A percentile compares a stretch with the other conserved stretches of the same genome.
Conservation (phyloP, 164 flowering plant species). For the Echeveria elegans region DNA sequence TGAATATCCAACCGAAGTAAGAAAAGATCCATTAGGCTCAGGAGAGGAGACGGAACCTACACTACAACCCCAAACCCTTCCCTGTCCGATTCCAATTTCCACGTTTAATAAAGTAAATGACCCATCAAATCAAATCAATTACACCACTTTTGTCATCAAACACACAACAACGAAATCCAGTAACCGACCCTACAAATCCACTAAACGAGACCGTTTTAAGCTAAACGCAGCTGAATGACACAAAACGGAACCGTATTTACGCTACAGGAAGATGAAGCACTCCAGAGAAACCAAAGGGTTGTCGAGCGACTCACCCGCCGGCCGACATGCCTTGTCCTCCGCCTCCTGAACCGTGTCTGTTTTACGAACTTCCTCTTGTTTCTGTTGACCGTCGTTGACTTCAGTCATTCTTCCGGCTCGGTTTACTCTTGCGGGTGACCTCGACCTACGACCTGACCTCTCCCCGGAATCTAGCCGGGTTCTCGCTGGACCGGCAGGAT, state of each 20-base stretch:
- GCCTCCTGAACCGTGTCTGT: neutral
- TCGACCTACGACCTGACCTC: constrained; percentile 27
- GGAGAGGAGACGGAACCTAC: too few species aligned
- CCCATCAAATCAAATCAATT: too few species aligned
- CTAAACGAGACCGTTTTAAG: neutral
- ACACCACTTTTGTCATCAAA: too few species aligned
- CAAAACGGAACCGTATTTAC: neutral
- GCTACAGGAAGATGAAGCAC: constrained; percentile 53
- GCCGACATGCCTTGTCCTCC: neutral
- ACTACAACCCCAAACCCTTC: too few species aligned
- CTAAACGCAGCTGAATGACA: neutral
- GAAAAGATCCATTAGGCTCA: too few species aligned
- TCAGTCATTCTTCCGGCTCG: neutral
- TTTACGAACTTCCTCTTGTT: neutral
- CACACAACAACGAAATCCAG: too few species aligned
- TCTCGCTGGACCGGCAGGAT: constrained; percentile 8
- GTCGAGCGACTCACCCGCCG: constrained; percentile 34
- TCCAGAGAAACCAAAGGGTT: constrained; percentile 55
- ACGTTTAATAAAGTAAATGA: too few species aligned
- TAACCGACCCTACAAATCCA: too few species aligned
- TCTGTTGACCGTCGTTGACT: neutral
- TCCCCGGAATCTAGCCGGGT: constrained; percentile 17
- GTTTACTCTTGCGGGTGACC: constrained; percentile 21
- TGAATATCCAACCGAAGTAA: too few species aligned
- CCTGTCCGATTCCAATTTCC: too few species aligned